Conservation (phyloP, 2,329 filamentous ascomycete genomes). For the Neophaeococcomyces aloes region DNA sequence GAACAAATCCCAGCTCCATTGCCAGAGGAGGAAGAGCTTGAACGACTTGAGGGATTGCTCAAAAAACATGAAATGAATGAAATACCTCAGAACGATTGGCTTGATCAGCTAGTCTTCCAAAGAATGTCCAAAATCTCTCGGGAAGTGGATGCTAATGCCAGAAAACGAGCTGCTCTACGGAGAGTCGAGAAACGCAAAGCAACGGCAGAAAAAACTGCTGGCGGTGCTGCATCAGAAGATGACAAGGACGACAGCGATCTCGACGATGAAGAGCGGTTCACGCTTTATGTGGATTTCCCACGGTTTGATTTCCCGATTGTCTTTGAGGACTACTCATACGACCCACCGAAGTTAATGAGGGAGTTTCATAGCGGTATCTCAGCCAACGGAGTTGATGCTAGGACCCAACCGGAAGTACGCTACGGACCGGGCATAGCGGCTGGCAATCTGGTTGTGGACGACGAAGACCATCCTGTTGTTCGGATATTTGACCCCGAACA, state of each 20-base stretch:
- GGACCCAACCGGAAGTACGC: conserved; percentile 77
- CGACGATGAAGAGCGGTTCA: conserved; percentile 57
- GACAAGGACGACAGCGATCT: conserved; percentile 28
- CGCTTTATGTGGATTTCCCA: conserved; percentile 81
- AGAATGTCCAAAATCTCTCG: conserved; percentile 69
- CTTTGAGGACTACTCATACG: conserved; percentile 89
- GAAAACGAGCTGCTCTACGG: conserved; percentile 41
- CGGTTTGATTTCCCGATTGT: conserved; percentile 93
- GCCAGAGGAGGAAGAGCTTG: conserved; percentile 74
- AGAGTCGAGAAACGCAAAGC: conserved; percentile 24
- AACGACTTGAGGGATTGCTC: conserved; percentile 76
- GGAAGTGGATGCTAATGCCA: conserved; percentile 53
- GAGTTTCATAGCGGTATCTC: conserved; percentile 54
- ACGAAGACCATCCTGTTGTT: conserved; percentile 51
- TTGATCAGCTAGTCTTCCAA: conserved; percentile 88
- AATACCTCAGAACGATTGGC: conserved; percentile 84
- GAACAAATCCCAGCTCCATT: conserved; percentile 38
- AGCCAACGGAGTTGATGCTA: conserved; percentile 59
- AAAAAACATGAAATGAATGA: conserved; percentile 99
- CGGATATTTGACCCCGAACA: conserved; percentile 90
- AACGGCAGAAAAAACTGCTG: conserved; percentile 26
- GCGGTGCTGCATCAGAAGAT: conserved; percentile 26
- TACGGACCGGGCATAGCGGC: conserved; percentile 82
- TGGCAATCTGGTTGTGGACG: conserved; percentile 40
- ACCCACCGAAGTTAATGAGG: conserved; percentile 69